Evolutionary conservation across 306 rosid genomes (phyloP).

Genomic region (Malus asiatica): DNA sequence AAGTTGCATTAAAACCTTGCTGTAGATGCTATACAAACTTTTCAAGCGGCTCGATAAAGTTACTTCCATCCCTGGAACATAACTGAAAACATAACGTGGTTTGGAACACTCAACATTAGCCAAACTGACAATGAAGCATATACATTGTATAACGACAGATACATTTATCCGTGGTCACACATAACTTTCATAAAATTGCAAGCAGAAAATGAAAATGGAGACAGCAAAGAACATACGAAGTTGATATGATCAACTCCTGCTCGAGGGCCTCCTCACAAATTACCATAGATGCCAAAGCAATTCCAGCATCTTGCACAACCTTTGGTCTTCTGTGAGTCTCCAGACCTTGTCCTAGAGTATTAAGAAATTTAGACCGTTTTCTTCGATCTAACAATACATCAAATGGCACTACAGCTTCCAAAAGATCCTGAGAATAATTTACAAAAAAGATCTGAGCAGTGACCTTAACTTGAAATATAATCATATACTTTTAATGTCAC

Average conservation of each 20-base stretch:
- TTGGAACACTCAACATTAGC: slow-evolving; percentile 5
- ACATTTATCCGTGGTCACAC: neutral
- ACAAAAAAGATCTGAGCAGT: neutral
- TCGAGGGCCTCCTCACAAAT: slow-evolving; percentile 91
- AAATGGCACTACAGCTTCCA: slow-evolving; percentile 91
- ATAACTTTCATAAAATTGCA: slow-evolving; percentile 9
- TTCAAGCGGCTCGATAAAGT: slow-evolving; percentile 83
- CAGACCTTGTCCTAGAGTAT: slow-evolving; percentile 36
- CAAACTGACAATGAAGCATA: neutral
- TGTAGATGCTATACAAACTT: slow-evolving; percentile 87
- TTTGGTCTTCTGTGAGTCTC: slow-evolving; percentile 47
- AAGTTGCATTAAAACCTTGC: slow-evolving; percentile 55
- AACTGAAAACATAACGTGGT: slow-evolving; percentile 43
- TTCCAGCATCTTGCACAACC: slow-evolving; percentile 78
- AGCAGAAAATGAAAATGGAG: slow-evolving; percentile 18
- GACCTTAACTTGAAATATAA: neutral
- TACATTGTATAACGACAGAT: neutral
- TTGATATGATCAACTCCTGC: slow-evolving; percentile 76
- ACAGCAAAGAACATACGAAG: slow-evolving; percentile 65
- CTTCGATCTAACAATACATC: slow-evolving; percentile 74
- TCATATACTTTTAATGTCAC: neutral
- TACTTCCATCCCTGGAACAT: slow-evolving; percentile 97
- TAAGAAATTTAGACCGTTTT: slow-evolving; percentile 61
- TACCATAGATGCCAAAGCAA: slow-evolving; percentile 80
- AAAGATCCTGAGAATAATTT: slow-evolving; percentile 62